Base-by-base conservation (phyloP, 2,329 filamentous ascomycete genomes). In the Ophiostoma tasmaniense region DNA sequence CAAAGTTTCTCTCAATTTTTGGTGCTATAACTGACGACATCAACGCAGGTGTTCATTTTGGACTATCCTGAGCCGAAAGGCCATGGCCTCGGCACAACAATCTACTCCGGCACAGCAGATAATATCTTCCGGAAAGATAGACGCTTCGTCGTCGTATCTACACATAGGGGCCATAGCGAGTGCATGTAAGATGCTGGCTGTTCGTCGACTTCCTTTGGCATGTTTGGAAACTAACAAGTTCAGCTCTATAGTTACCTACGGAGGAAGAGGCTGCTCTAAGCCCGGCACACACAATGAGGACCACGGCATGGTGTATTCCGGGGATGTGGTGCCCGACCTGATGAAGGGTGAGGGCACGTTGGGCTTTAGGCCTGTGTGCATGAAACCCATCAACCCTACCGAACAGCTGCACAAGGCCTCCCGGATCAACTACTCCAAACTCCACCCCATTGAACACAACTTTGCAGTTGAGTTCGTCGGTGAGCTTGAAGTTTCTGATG, bases 371-470 rank as follows among this genome's bases (percentile, higher is more conserved):
- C 80, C 84, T 0, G 79, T 86, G 45, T 76, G 76, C 35, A 78
- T 85, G 59, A 75, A 78, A 0, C 79, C 86, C 25, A 77, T 75
- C 25, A 76, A 78, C 3, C 75, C 77, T 17, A 78, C 77, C 39
- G 83, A 87, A 70, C 80, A 76, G 68, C 78, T 87, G 7, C 78
- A 78, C 13, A 78, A 72, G 37, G 81, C 83, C 71, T 87, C 85
- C 14, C 81, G 85, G 5, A 80, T 86, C 72, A 86, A 87, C 75
- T 87, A 87, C 74, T 82, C 83, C 5, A 87, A 87, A 71, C 76
- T 84, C 6, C 79, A 81, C 35, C 85, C 83, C 2, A 78, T 87
- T 33, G 84, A 87, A 74, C 85, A 87, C 76, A 87, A 87, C 73
- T 77, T 82, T 72, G 81, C 79, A 64, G 83, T 87, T n/a, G 79